Evolutionary conservation across 2,329 filamentous ascomycete species (phyloP), one percentile per base, ranked within the genome.

Genomic region (Ascochyta lentis): DNA sequence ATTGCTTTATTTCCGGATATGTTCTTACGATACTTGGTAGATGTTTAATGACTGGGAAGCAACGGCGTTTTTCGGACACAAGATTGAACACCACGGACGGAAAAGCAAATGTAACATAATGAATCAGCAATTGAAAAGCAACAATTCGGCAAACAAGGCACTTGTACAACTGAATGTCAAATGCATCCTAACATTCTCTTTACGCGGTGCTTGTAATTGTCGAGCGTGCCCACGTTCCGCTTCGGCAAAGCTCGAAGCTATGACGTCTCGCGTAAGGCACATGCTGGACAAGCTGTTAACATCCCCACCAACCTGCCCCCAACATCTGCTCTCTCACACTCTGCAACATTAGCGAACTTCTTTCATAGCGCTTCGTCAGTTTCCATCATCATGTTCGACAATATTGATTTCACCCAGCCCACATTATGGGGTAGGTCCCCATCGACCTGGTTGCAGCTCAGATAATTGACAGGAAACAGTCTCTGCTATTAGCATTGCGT

Each of bases 401-500:
- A 71, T 38, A 69, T 80, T 43, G 77, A 80, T 60, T 75, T 82
- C 65, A 77, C 65, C 59, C 78, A 82, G 68, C 77, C 77, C 31
- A 78, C 72, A 45, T 65, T 83, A 44, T 81, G 79, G 78, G 66
- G 80, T 83, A 67, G 58, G 78, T 76, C 13, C 41, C 41, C 24
- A 37, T 37, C 6, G 10, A 6, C n/a, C 13, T 0, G 40, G 47
- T 22, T 33, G n/a, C 39, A 15, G 10, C 16, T 37, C 53, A 55
- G 24, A 45, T 43, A 23, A 33, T 27, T 46, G n/a, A 54, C 46
- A 27, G 37, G 35, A 43, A 27, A 64, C 60, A 96, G 93, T 95
- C 66, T 91, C 92, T 65, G 90, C 88, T 43, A 83, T 82, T 52
- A 85, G 90, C 49, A 96, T 99, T 78, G 84, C 89, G 44, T 98